Conservation (phyloP, 495 filamentous ascomycete genomes). For the Penicillium angulare region DNA sequence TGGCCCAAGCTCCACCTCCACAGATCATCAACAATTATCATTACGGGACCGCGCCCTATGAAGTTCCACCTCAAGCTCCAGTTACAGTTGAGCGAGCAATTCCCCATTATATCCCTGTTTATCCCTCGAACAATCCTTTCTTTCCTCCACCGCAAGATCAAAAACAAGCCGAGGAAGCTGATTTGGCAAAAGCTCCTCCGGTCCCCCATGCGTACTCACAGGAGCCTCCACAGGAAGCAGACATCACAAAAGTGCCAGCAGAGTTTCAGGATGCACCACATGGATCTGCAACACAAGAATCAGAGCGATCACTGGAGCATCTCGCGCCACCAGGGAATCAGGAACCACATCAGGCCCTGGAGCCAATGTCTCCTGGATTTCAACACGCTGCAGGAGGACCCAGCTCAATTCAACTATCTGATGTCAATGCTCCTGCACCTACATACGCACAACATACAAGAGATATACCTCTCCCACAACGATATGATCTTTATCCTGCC, state of each 20-base stretch:
- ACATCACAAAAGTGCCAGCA: neutral
- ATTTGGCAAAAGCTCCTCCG: neutral
- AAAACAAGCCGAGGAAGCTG: neutral
- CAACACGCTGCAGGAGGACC: constrained; percentile 39
- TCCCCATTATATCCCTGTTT: constrained; percentile 28
- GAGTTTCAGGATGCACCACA: neutral
- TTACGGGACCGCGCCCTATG: constrained; percentile 3
- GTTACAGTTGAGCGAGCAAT: constrained; percentile 22
- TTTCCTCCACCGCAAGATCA: neutral
- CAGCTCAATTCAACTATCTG: constrained; percentile 47
- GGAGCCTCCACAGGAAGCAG: constrained; percentile 2
- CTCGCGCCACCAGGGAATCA: neutral
- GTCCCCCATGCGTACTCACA: neutral
- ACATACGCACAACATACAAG: constrained; percentile 26
- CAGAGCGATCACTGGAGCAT: neutral
- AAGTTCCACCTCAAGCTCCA: constrained; percentile 6
- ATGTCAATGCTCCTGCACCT: constrained; percentile 39
- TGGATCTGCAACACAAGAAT: constrained; percentile 5
- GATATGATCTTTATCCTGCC: constrained; percentile 21
- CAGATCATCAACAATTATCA: constrained; percentile 16
- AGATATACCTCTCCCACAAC: constrained; percentile 23
- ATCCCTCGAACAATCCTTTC: constrained; percentile 17
- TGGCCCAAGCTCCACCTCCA: constrained; percentile 1
- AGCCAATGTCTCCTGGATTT: constrained; percentile 40
- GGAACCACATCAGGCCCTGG: constrained; percentile 13